phyloP scores from a whole-genome alignment of 352 stramenopile genomes.

The Pythium scleroteichum region DNA sequence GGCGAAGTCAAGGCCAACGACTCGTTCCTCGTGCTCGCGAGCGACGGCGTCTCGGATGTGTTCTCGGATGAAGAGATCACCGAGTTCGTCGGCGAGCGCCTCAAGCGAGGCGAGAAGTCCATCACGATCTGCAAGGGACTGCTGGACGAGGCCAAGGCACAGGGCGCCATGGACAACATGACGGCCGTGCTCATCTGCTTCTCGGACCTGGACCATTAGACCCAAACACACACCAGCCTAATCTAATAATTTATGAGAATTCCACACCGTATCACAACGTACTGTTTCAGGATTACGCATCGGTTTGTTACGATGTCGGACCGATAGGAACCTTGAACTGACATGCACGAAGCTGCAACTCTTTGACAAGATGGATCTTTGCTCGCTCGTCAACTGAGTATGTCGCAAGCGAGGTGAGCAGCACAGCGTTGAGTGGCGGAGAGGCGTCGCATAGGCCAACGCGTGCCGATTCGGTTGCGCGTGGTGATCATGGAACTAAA shows the following conservation, averaged over 20 bases:
- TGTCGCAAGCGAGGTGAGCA: background rate
- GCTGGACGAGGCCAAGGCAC: conserved; percentile 64
- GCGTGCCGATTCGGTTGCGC: background rate
- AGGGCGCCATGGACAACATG: conserved; percentile 84
- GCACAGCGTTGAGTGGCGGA: background rate
- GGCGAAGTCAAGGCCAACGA: conserved; percentile 48
- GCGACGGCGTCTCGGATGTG: conserved; percentile 76
- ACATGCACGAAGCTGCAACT: background rate
- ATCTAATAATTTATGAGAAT: conserved; percentile 37
- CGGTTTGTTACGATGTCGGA: conserved; percentile 5
- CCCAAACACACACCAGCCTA: conserved; percentile 8
- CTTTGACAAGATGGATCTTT: too few relatives aligned
- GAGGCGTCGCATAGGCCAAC: background rate
- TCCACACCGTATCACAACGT: background rate
- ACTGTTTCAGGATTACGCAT: background rate
- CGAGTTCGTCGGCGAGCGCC: conserved; percentile 51
- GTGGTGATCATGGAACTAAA: background rate
- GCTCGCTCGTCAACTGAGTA: background rate
- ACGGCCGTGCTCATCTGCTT: conserved; percentile 78
- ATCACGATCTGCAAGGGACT: conserved; percentile 63
- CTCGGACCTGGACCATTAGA: conserved; percentile 24
- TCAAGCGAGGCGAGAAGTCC: conserved; percentile 46
- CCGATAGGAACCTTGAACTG: background rate
- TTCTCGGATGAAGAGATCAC: conserved; percentile 74
- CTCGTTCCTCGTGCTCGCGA: conserved; percentile 77